These are phyloP conservation scores for Coccomyxa sp. DNA, from an alignment of 139 green algal genomes.

Conservation along the genomic window DNA sequence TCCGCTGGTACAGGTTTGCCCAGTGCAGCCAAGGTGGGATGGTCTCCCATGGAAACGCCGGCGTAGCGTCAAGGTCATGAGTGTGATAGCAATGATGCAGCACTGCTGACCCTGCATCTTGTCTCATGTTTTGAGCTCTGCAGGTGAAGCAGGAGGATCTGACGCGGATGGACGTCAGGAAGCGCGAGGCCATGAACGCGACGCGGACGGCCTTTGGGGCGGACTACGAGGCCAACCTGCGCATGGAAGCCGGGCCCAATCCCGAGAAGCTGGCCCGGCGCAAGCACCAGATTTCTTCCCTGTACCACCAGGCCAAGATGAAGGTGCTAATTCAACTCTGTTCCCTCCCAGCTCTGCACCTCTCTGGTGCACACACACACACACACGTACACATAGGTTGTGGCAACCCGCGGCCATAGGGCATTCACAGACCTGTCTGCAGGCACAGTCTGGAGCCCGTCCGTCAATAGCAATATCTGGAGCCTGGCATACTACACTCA, in stretches of 20 bases:
- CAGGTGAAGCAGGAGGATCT: constrained; percentile 55
- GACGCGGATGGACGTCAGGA: constrained; percentile 41
- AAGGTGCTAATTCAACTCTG: constrained; percentile 16
- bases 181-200: constrained; percentile 31
- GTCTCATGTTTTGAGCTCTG: not conserved
- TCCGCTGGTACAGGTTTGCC: no score
- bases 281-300: constrained; percentile 75
- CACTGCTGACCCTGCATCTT: not conserved
- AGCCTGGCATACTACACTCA: no score
- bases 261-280: constrained; percentile 49
- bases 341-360: not conserved
- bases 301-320: constrained; percentile 61
- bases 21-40: not conserved
- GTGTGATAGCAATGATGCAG: not conserved
- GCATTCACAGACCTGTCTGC: no score
- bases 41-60: not conserved
- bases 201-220: constrained; percentile 49
- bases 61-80: not conserved
- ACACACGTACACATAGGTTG: not conserved
- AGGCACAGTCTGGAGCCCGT: no score
- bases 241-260: constrained; percentile 38
- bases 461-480: no score
- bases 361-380: not conserved
- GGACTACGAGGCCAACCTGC: constrained; percentile 60
- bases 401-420: not conserved